Evolutionary conservation across 768 basidiomycete species (phyloP).

Genomic region (Lepiota brunneoincarnata): DNA sequence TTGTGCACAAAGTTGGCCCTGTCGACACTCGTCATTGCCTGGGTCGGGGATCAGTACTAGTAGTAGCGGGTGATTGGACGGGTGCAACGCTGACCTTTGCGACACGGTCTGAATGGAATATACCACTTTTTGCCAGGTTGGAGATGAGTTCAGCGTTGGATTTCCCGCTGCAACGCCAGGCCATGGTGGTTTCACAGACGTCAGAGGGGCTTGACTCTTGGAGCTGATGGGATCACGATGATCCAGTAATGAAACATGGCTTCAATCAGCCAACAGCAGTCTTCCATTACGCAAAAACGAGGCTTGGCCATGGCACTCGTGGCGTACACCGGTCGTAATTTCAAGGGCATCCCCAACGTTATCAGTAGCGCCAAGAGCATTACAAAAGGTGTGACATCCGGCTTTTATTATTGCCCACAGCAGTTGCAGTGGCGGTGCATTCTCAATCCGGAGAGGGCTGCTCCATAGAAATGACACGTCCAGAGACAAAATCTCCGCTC

Average conservation of each 20-base stretch:
- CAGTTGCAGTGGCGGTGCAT: neutral
- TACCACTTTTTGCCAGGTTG: slow-evolving; percentile 55
- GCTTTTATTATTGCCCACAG: neutral
- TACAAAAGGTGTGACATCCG: neutral
- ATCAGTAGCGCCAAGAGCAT: neutral
- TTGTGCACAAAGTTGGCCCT: slow-evolving; percentile 63
- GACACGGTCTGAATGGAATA: slow-evolving; percentile 57
- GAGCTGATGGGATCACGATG: slow-evolving; percentile 10
- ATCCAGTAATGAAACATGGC: neutral
- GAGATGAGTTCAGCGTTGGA: slow-evolving; percentile 71
- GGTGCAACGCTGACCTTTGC: slow-evolving; percentile 40
- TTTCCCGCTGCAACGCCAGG: slow-evolving; percentile 74
- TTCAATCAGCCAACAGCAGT: neutral
- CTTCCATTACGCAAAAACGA: neutral
- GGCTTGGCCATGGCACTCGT: neutral
- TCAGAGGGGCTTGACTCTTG: neutral
- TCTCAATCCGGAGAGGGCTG: neutral
- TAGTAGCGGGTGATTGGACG: neutral
- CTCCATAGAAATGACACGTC: neutral
- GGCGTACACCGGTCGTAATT: neutral
- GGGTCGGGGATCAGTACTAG: neutral
- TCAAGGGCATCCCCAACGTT: neutral
- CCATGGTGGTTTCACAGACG: slow-evolving; percentile 45
- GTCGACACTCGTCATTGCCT: slow-evolving; percentile 74
- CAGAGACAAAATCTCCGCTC: neutral